Conservation (phyloP, 1,284 basidiomycete genomes). For the Anthracocystis panici-leucophaei region DNA sequence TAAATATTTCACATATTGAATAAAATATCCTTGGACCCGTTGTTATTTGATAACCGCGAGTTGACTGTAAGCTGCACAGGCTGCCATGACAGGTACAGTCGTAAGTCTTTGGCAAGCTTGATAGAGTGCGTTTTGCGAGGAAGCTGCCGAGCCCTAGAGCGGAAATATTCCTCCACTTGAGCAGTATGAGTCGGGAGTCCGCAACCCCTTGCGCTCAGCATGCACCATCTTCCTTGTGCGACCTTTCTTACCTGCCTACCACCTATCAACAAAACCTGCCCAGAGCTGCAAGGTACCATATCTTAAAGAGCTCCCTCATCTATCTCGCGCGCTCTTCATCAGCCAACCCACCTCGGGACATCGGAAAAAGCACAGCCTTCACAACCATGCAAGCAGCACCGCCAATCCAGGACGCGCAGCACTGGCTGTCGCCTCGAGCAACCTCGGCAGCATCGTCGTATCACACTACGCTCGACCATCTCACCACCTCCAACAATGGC, state of each 20-base stretch:
- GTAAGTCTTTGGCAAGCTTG: too few species aligned
- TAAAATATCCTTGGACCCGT: too few species aligned
- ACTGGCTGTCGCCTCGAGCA: constrained; percentile 1
- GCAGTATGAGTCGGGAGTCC: too few species aligned
- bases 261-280: neutral
- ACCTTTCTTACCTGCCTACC: neutral
- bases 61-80: too few species aligned
- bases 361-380: too few species aligned
- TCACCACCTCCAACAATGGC: neutral
- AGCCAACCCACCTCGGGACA: too few species aligned
- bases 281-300: constrained; percentile 5
- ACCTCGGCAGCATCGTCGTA: constrained; percentile 10
- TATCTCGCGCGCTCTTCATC: neutral
- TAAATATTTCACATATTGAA: too few species aligned
- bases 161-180: neutral
- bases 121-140: too few species aligned
- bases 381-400: constrained; percentile 6
- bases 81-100: too few species aligned
- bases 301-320: neutral
- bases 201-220: constrained; percentile 7
- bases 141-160: too few species aligned
- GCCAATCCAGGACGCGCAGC: neutral
- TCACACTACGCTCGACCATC: constrained; percentile 7
- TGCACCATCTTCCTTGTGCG: neutral
- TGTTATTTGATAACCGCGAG: too few species aligned